These are phyloP conservation scores for Vaccinium macrocarpon DNA, from an alignment of 148 eudicot species.

Conservation along the genomic window DNA sequence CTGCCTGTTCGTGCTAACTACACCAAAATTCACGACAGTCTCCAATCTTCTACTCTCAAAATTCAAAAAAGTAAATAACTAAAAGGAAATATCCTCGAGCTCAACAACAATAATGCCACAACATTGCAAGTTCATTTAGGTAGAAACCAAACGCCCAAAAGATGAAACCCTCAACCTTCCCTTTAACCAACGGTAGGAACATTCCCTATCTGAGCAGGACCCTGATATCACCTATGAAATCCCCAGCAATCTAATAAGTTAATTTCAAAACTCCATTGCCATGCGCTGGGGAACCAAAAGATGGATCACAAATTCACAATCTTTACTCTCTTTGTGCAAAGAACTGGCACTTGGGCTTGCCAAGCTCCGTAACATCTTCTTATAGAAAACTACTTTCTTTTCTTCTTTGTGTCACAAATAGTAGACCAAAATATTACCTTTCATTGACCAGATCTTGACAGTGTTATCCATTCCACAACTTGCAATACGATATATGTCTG, in stretches of 20 bases:
- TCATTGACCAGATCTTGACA: constrained; percentile 98
- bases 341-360: neutral
- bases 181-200: neutral
- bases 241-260: neutral
- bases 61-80: neutral
- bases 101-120: neutral
- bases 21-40: too few species aligned
- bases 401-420: neutral
- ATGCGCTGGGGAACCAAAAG: neutral
- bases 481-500: constrained; percentile 92
- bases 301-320: neutral
- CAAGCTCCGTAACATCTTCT: neutral
- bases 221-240: neutral
- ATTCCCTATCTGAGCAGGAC: neutral
- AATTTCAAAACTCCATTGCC: neutral
- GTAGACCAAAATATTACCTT: constrained; percentile 44
- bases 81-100: neutral
- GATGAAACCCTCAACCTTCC: neutral
- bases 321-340: neutral
- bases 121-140: neutral
- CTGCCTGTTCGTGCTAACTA: neutral
- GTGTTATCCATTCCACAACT: constrained; percentile 99
- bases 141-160: neutral
- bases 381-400: neutral
- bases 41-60: neutral